Base-by-base conservation (phyloP, 2,329 filamentous ascomycete genomes). In the Pseudocercospora musae region DNA sequence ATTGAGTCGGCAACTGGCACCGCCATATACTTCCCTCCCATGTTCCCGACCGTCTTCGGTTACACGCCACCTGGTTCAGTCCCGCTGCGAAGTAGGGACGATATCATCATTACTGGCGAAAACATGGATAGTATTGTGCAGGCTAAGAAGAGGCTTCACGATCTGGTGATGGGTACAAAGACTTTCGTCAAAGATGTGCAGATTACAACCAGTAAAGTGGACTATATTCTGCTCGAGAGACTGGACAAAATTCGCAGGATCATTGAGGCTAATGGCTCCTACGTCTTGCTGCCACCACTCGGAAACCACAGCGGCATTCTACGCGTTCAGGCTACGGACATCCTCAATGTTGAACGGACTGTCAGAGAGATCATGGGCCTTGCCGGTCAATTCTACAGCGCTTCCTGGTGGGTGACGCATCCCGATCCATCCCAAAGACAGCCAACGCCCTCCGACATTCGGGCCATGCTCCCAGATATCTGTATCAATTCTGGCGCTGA, bases 221-320 rank as follows among this genome's bases (percentile, higher is more conserved):
- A 99, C 77, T 96, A 89, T 75, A 94, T 99, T 70, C 78, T 99
- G 62, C 86, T 98, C 37, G 90, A 90, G 70, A 89, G 95, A 25
- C 83, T 98, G 71, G 94, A 98, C 78, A 98, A 98, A 78, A 92
- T 99, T 62, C 91, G 93, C 73, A 97, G 96, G 82, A 96, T 99
- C 68, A 94, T 97, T 78, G 95, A 99, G 75, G 89, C 89, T 60
- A 98, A 98, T 73, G 95, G 94, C 40, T 96, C 94, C 6, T 96
- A 96, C 76, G 92, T 99, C 70, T 85, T 96, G 75, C 91, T 99
- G 68, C 95, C 95, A 7, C 87, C 89, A 20, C 83, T 99, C 44
- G 95, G 92, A 21, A 92, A 91, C 68, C 89, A 94, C 75, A 89
- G 90, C 62, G 92, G 88, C 68, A 84, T 91, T 69, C 89, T 98